Conservation (phyloP, 2,329 filamentous ascomycete genomes). For the Aspergillus oerlinghausenensis region DNA sequence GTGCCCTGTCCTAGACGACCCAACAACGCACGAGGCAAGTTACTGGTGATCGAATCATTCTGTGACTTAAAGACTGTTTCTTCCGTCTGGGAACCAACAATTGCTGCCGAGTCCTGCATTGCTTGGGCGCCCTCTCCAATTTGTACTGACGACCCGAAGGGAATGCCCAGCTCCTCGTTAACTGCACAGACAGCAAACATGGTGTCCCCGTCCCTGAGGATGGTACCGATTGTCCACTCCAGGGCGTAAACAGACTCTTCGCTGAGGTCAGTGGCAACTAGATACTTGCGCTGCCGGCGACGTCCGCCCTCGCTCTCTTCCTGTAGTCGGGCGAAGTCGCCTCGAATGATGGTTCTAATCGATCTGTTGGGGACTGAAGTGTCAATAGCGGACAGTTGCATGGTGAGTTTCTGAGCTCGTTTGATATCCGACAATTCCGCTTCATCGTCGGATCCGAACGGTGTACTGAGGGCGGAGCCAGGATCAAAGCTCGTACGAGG, state of each 20-base stretch:
- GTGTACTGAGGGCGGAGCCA: slow-evolving; percentile 54
- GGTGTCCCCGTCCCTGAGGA: slow-evolving; percentile 89
- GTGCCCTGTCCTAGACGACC: slow-evolving; percentile 34
- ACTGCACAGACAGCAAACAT: slow-evolving; percentile 90
- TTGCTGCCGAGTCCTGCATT: slow-evolving; percentile 69
- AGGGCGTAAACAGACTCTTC: slow-evolving; percentile 91
- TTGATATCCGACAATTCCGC: slow-evolving; percentile 79
- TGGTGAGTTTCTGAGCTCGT: slow-evolving; percentile 76
- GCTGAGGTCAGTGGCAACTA: slow-evolving; percentile 93
- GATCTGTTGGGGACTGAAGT: slow-evolving; percentile 74
- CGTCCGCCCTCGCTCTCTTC: slow-evolving; percentile 74
- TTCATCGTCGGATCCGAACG: slow-evolving; percentile 79
- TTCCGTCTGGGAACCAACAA: slow-evolving; percentile 58
- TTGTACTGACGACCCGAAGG: slow-evolving; percentile 37
- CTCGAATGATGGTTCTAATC: slow-evolving; percentile 84
- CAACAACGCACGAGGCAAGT: slow-evolving; percentile 28
- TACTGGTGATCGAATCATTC: slow-evolving; percentile 25
- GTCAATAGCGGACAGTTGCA: slow-evolving; percentile 72
- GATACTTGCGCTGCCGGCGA: slow-evolving; percentile 77
- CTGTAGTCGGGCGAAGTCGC: slow-evolving; percentile 70
- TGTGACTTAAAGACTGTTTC: slow-evolving; percentile 46
- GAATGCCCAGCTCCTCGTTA: slow-evolving; percentile 66
- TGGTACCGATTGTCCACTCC: slow-evolving; percentile 96
- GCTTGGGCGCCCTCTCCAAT: slow-evolving; percentile 69
- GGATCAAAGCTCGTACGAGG: slow-evolving; percentile 78